Evolutionary conservation across 768 basidiomycete species (phyloP), one percentile per base, ranked within the genome.

Genomic region (Guyanaporus albipodus): DNA sequence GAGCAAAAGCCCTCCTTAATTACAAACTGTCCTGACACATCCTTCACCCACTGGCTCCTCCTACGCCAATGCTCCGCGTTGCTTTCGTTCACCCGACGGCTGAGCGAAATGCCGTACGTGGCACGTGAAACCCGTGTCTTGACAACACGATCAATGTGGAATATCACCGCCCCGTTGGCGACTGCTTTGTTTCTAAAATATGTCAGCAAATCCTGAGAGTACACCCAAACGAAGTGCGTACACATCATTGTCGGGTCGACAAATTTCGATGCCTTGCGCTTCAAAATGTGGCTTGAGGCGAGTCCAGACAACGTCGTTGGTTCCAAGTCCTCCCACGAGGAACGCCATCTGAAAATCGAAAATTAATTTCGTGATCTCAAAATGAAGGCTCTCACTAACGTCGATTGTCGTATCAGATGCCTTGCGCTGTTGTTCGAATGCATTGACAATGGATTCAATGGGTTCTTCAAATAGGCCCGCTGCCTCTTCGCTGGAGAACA

Each of bases 241-340:
- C 55, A 48, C 35, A 23, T 56, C 35, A 17, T 52, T 40, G 18
- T 44, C 50, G 0, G 49, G 45, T n/a, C 54, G 46, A 27, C 24
- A 52, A 8, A 52, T 7, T 0, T 43, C 12, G 5, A 56, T 41
- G 8, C 43, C 34, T 11, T 14, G 31, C 2, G 0, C 9, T 26
- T 15, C 4, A 23, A 55, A 53, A 40, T 55, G 45, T 0, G 46
- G 42, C 29, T 34, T 29, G 11, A 56, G 37, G 8, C 29, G 46
- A 32, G 27, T 29, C 44, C 46, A 46, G 10, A 57, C 37, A 26
- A 33, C 40, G 11, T 49, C 34, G 9, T 50, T 57, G 4, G 28
- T 29, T 11, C 42, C 40, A 6, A 50, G 4, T 4, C 54, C 54
- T 6, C 52, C 54, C 2, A 55, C 52, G 6, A 54, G 38, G 21